Evolutionary conservation across 176 grass and related monocot species (phyloP), one percentile per base, ranked within the genome.

Genomic region (Paspalum notatum): DNA sequence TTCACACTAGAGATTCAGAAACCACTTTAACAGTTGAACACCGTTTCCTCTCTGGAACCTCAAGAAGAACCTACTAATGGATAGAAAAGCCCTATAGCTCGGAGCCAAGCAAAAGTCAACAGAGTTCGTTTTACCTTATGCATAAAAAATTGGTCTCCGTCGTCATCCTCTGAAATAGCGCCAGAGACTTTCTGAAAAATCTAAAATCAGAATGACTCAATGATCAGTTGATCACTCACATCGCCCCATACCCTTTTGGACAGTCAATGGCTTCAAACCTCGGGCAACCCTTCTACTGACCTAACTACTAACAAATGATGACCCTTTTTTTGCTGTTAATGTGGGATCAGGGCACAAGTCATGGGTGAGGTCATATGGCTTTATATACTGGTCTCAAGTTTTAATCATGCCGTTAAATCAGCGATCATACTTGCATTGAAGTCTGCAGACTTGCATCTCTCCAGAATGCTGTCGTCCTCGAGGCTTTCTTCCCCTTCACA

Each of bases 221-320:
- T 74, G 52, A 74, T 52, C 37, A 54, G 27, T 13, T 84, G 68
- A 62, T 80, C 70, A 62, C 68, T 75, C 87, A 69, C 54, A 47
- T 61, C 38, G 1, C 50, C 50, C 26, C 45, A 17, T n/a, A 6
- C 47, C 69, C 44, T 67, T 86, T 77, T 45, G 46, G 20, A 32
- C 71, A 37, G 77, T 85, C 82, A 64, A 81, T 85, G 71, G 71
- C 87, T 89, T 89, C 82, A 85, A 81, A 81, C 64, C 49, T 71
- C 45, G 63, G 77, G 82, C 77, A 89, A 85, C 26, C 54, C 76
- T 84, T 80, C 81, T 64, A 62, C 71, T 62, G 50, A 76, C 82
- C 87, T 39, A 62, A 62, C 45, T 75, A 9, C 43, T 85, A 80
- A 84, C 42, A 42, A 74, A 55, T 80, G 22, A 47, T 22, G 62